Conservation (phyloP, 495 filamentous ascomycete genomes). For the Tuber calosporum region DNA sequence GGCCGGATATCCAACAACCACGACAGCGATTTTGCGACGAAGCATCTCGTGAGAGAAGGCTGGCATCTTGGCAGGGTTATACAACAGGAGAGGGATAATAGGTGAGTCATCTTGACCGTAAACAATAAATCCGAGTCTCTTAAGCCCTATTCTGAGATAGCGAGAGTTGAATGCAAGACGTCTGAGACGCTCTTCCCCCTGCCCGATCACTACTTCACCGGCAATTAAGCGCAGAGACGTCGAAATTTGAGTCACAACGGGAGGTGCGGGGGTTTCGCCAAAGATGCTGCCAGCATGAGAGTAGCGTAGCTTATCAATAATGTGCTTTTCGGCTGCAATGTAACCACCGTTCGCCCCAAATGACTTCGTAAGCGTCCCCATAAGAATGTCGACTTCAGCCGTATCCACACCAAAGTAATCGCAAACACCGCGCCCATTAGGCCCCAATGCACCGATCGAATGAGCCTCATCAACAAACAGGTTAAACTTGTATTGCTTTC, state of each 20-base stretch:
- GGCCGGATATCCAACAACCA: constrained; percentile 94
- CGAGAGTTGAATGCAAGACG: constrained; percentile 97
- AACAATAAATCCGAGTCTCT: constrained; percentile 92
- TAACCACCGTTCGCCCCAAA: constrained; percentile 98
- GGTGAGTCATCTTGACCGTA: constrained; percentile 96
- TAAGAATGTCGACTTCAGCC: constrained; percentile 83
- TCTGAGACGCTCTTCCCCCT: constrained; percentile 92
- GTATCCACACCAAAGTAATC: constrained; percentile 93
- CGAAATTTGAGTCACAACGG: constrained; percentile 80
- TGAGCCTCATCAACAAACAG: constrained; percentile 96
- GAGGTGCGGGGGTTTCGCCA: constrained; percentile 79
- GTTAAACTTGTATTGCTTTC: constrained; percentile 91
- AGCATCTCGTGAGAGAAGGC: constrained; percentile 99
- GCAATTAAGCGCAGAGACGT: constrained; percentile 76
- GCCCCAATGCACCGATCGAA: constrained; percentile 88
- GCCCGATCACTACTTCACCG: constrained; percentile 77
- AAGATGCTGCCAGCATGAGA: constrained; percentile 81
- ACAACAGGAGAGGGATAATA: constrained; percentile 87
- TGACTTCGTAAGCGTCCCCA: constrained; percentile 97
- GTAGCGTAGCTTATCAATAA: constrained; percentile 82
- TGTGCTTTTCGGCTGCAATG: constrained; percentile 77
- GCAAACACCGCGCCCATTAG: constrained; percentile 82
- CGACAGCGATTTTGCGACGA: constrained; percentile 93
- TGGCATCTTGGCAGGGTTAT: constrained; percentile 94
- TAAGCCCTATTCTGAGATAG: constrained; percentile 91